Base-by-base conservation (phyloP, 176 grass and related monocot genomes). In the Eragrostis curvula region DNA sequence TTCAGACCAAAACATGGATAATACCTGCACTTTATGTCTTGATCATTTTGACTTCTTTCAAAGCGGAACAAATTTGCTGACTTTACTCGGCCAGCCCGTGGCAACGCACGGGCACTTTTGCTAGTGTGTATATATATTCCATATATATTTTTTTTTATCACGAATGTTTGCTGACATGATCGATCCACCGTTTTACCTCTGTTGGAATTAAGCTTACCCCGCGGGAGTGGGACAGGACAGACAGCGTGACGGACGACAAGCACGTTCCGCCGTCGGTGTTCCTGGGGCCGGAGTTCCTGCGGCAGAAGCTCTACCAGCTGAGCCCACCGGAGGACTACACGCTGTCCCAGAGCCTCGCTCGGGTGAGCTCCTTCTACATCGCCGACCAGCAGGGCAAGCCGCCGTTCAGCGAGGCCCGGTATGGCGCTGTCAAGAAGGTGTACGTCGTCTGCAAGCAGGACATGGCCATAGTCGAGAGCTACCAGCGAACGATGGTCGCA, bases 261-360 rank as follows among this genome's bases (percentile, higher is more conserved):
- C 32, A 87, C 20, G 83, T 23, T 1, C 88, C 77, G 0, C 39
- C 86, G 0, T 82, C 71, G 30, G 24, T 89, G 50, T 69, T 90
- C 20, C 75, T 93, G 60, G 94, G 91, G 5, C 91, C 84, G 1
- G 64, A 91, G 21, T 85, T 89, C 63, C 0, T 93, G 59, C 51
- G 85, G 20, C 79, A 40, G 4, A 60, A 8, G 72, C 69, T 97
- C 18, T 93, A 85, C 81, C 77, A 85, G 27, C 88, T 85, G 21
- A 91, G 66, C 66, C 80, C 94, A 6, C 71, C 74, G 3, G 94
- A 91, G 91, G 90, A 93, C 83, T 66, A 88, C 49, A 90, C 87
- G 53, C 71, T 97, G 85, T 83, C 41, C 3, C 86, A 42, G 83
- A 90, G 52, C 64, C 70, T 97, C 27, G 15, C 76, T 3, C 86